phyloP scores from a whole-genome alignment of 768 basidiomycete species.

The Gymnopilus junonius region DNA sequence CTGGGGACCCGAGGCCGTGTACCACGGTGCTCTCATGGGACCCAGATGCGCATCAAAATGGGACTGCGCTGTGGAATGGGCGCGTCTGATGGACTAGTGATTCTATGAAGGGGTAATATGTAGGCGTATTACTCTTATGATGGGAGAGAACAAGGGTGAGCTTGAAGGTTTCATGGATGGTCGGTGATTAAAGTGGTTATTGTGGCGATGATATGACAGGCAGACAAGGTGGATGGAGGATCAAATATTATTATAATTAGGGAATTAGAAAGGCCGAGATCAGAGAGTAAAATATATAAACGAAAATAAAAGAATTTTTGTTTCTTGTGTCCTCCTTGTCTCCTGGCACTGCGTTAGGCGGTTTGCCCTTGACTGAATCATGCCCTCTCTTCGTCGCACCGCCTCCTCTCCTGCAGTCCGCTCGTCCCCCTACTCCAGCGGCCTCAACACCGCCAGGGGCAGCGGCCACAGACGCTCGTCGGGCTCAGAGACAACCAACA shows the following conservation, averaged over 20 bases:
- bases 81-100: conserved; percentile 9
- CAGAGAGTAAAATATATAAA: conserved; percentile 49
- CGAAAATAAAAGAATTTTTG: conserved; percentile 30
- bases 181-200: conserved; percentile 9
- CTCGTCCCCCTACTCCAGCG: conserved; percentile 65
- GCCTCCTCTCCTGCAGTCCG: conserved; percentile 72
- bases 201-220: conserved; percentile 19
- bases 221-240: conserved; percentile 24
- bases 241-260: conserved; percentile 10
- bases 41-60: neutral
- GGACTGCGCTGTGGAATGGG: neutral
- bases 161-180: conserved; percentile 14
- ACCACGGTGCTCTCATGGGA: conserved; percentile 7
- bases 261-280: conserved; percentile 27
- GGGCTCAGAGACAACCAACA: conserved; percentile 63
- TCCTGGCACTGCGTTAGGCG: conserved; percentile 55
- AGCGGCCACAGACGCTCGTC: conserved; percentile 65
- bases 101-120: conserved; percentile 10
- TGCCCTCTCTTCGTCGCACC: conserved; percentile 84
- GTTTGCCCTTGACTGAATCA: conserved; percentile 38
- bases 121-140: conserved; percentile 5
- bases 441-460: conserved; percentile 35
- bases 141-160: conserved; percentile 22
- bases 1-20: conserved; percentile 10
- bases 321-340: conserved; percentile 38